Conservation (phyloP, 208 protist species). For the Sergeia podlipaevii region DNA sequence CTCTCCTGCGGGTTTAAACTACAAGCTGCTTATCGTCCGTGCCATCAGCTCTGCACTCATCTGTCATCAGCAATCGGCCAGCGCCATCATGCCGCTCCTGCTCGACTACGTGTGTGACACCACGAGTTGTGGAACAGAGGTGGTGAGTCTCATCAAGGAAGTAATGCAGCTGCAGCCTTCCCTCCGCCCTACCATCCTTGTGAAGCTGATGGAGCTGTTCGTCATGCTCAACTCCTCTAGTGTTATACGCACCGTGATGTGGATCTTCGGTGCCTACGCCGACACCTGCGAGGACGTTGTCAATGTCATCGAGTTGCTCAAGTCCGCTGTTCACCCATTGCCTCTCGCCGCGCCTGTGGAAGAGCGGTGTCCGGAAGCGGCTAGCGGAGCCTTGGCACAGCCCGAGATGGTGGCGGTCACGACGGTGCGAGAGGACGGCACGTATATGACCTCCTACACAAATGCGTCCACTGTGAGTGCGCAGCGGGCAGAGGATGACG, state of each 20-base stretch:
- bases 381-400: neutral
- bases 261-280: slow-evolving; percentile 93
- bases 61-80: slow-evolving; percentile 85
- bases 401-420: slow-evolving; percentile 55
- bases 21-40: slow-evolving; percentile 90
- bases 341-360: slow-evolving; percentile 38
- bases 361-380: slow-evolving; percentile 11
- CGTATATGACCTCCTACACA: slow-evolving; percentile 91
- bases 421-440: slow-evolving; percentile 88
- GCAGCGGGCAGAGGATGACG: neutral
- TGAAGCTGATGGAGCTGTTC: slow-evolving; percentile 59
- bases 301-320: slow-evolving; percentile 31
- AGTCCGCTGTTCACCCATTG: slow-evolving; percentile 40
- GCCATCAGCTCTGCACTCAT: slow-evolving; percentile 91
- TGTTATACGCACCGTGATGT: slow-evolving; percentile 84
- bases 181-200: slow-evolving; percentile 66
- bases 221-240: slow-evolving; percentile 45
- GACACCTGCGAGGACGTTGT: slow-evolving; percentile 60
- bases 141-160: slow-evolving; percentile 94
- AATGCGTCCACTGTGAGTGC: slow-evolving; percentile 18
- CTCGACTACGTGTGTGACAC: slow-evolving; percentile 94
- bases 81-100: slow-evolving; percentile 83
- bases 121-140: slow-evolving; percentile 71
- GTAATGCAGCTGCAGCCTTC: slow-evolving; percentile 89
- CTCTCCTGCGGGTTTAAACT: slow-evolving; percentile 46